Evolutionary conservation across 495 filamentous ascomycete species (phyloP), one percentile per base, ranked within the genome.

Genomic region (Glutinoglossum americanum): DNA sequence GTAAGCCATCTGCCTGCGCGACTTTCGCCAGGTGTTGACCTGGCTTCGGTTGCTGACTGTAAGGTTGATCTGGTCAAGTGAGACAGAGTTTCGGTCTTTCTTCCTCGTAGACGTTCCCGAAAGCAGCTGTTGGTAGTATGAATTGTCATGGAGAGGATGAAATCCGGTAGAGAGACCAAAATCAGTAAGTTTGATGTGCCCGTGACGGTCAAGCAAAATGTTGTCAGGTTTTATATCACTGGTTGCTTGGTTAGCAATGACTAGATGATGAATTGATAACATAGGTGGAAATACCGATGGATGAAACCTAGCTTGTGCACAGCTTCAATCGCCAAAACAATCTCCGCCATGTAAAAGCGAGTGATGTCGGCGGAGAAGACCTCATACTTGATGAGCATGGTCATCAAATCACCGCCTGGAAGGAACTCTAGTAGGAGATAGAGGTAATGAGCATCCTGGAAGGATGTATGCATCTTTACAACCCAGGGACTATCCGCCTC

Each of bases 391-490:
- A 99, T 99, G 63, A 99, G 77, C 92, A 99, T 99, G 33, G 92
- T 99, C 92, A 99, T 99, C 65, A 99, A 70, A 74, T 99, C 92
- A 65, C 92, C 92, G 66, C 92, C 92, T 15, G 92, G 92, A 64
- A 97, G 77, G 71, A 96, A 99, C 70, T 99, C 92, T 92, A 99
- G 97, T 58, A 99, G 78, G 79, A 99, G 85, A 72, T 99, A 97
- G 15, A 99, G 76, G 71, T 94, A 97, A 59, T 88, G 88, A 53
- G 76, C 73, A 68, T 99, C 92, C 68, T 99, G 92, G 73, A 97
- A 99, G 7, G 92, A 95, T 19, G 90, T 95, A 69, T 86, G 90
- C 59, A 99, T 76, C 74, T 96, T 97, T 62, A 99, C 92, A 19
- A 99, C 82, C 92, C 92, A 99, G 17, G 90, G 90, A 69, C 90